These are phyloP conservation scores for Blumeriella jaapii DNA, from an alignment of 2,329 filamentous ascomycete species.

Conservation along the genomic window DNA sequence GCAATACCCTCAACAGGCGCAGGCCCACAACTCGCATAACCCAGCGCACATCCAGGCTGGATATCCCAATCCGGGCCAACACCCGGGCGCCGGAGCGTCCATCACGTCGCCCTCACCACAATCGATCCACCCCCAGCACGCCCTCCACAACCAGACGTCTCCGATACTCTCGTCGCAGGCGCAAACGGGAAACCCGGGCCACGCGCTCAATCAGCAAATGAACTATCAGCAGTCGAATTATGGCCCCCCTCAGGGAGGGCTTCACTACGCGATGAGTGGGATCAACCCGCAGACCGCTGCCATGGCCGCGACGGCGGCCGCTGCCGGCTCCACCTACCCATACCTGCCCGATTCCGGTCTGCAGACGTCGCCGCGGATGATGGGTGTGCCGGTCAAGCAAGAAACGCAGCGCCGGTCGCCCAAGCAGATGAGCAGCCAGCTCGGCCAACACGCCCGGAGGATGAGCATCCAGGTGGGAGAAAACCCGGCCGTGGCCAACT, in stretches of 20 bases:
- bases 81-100: conserved; percentile 35
- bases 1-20: conserved; percentile 53
- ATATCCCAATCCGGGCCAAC: conserved; percentile 49
- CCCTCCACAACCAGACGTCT: conserved; percentile 54
- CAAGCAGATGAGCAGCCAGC: conserved; percentile 42
- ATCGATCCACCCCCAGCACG: conserved; percentile 50
- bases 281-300: conserved; percentile 67
- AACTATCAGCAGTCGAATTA: conserved; percentile 73
- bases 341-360: conserved; percentile 58
- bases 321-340: conserved; percentile 61
- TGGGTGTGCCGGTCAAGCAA: conserved; percentile 53
- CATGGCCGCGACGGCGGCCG: conserved; percentile 84
- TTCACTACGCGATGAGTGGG: conserved; percentile 74
- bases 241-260: conserved; percentile 58
- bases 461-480: conserved; percentile 62
- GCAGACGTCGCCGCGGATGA: conserved; percentile 69
- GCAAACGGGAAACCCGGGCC: conserved; percentile 54
- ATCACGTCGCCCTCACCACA: conserved; percentile 66
- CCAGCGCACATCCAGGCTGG: conserved; percentile 44
- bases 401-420: conserved; percentile 71
- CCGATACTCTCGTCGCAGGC: conserved; percentile 72
- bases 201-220: conserved; percentile 54
- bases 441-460: conserved; percentile 50
- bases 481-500: conserved; percentile 62
- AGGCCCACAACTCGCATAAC: conserved; percentile 49